These are phyloP conservation scores for Urtica urens DNA, from an alignment of 306 rosid species.

Conservation along the genomic window DNA sequence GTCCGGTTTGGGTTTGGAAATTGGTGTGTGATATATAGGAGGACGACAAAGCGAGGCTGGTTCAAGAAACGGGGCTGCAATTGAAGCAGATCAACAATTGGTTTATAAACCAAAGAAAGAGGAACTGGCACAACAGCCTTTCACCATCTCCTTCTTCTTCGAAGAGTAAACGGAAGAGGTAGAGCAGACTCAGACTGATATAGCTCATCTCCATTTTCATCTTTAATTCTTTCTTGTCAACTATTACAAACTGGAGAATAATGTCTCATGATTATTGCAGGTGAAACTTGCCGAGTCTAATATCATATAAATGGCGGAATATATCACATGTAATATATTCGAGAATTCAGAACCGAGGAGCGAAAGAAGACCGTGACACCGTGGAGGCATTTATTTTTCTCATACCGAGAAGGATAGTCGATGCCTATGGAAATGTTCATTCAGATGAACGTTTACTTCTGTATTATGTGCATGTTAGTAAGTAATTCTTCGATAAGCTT, in stretches of 20 bases:
- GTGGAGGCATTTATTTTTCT: background rate
- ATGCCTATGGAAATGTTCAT: conserved; percentile 9
- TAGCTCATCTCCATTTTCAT: background rate
- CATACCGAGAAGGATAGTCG: background rate
- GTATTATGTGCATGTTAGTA: no score
- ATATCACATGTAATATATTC: background rate
- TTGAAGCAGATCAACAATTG: conserved; percentile 56
- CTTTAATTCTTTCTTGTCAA: background rate
- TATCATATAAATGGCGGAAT: conserved; percentile 29
- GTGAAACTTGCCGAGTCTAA: conserved; percentile 47
- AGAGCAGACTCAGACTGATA: background rate
- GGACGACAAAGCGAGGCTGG: conserved; percentile 86
- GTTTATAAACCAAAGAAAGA: conserved; percentile 57
- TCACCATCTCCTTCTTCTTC: conserved; percentile 46
- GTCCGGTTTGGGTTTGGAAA: background rate
- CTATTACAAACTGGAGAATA: conserved; percentile 3
- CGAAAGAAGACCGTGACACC: conserved; percentile 1
- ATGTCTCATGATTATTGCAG: conserved; percentile 44
- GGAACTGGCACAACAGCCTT: conserved; percentile 83
- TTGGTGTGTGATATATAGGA: conserved; percentile 42
- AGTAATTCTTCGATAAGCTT: no score
- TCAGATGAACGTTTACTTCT: no score
- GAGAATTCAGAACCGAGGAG: background rate
- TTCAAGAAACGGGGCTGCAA: conserved; percentile 89
- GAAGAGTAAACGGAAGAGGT: conserved; percentile 93